phyloP scores from a whole-genome alignment of 2,329 filamentous ascomycete genomes.

The Pseudogymnoascus sp. region DNA sequence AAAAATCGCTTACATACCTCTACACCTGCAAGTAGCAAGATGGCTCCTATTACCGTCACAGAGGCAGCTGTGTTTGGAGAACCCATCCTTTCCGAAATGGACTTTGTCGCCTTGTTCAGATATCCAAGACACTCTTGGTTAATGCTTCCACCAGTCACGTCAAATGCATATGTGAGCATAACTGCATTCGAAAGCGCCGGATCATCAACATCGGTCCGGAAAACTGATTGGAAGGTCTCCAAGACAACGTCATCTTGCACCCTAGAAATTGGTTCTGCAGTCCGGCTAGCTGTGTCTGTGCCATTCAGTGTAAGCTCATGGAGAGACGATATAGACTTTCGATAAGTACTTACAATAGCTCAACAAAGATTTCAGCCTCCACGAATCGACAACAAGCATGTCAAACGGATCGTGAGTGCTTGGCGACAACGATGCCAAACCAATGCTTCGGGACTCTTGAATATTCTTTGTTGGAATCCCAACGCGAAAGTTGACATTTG shows the following conservation, averaged over 20 bases:
- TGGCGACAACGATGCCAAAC: no score
- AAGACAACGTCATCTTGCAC: constrained; percentile 31
- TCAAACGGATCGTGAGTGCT: constrained; percentile 19
- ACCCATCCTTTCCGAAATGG: constrained; percentile 31
- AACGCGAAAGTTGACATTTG: constrained; percentile 24
- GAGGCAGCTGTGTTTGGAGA: constrained; percentile 25
- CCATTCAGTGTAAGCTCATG: constrained; percentile 11
- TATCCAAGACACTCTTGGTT: constrained; percentile 32
- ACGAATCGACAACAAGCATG: constrained; percentile 20
- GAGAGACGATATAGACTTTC: no score
- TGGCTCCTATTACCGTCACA: constrained; percentile 35
- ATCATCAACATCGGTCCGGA: constrained; percentile 30
- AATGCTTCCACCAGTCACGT: constrained; percentile 22
- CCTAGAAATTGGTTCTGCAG: constrained; percentile 33
- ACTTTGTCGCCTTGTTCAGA: constrained; percentile 28
- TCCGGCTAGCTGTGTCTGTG: constrained; percentile 23
- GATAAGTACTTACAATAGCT: constrained; percentile 17
- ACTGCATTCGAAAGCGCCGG: constrained; percentile 33
- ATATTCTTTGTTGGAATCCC: no score
- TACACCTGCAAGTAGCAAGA: constrained; percentile 35
- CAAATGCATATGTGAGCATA: constrained; percentile 35
- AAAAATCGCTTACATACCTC: constrained; percentile 30
- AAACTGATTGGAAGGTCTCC: constrained; percentile 32
- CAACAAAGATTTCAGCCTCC: constrained; percentile 20
- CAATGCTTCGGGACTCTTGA: no score